phyloP scores from a whole-genome alignment of 2,329 filamentous ascomycete species.

The Pyricularia pennisetigena region DNA sequence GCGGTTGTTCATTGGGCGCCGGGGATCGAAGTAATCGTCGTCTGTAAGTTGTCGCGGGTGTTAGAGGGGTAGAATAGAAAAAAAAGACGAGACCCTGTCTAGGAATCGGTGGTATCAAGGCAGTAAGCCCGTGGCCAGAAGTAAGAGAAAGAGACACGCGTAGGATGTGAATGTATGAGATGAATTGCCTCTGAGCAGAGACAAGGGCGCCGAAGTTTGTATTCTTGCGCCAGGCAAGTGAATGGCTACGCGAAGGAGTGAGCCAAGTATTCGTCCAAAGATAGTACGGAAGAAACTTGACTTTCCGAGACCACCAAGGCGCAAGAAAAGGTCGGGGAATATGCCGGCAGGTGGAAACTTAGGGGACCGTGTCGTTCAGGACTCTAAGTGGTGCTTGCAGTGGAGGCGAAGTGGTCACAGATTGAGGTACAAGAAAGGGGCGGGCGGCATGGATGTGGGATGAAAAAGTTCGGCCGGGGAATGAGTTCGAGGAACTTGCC shows the following conservation, averaged over 20 bases:
- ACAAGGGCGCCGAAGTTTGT: background rate
- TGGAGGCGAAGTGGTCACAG: slow-evolving; percentile 1
- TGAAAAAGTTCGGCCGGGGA: slow-evolving; percentile 4
- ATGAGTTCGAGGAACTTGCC: slow-evolving; percentile 38
- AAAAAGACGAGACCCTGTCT: background rate
- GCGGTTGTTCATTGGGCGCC: slow-evolving; percentile 39
- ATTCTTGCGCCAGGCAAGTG: slow-evolving; percentile 6
- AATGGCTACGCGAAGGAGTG: background rate
- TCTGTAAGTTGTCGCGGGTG: slow-evolving; percentile 24
- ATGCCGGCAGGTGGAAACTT: background rate
- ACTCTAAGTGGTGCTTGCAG: background rate
- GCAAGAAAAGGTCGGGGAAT: background rate
- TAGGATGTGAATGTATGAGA: background rate
- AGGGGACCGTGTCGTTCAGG: background rate
- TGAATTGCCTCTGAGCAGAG: background rate
- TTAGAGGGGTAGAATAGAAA: slow-evolving; percentile 8
- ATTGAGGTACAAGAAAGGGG: background rate
- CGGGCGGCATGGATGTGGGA: background rate
- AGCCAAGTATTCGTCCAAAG: background rate
- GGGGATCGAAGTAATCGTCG: slow-evolving; percentile 50
- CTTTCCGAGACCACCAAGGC: background rate
- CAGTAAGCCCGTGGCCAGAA: background rate
- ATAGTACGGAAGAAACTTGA: background rate
- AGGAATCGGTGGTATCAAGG: background rate
- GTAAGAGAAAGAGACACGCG: slow-evolving; percentile 13